Evolutionary conservation across 495 filamentous ascomycete genomes (phyloP), one percentile per base, ranked within the genome.

Genomic region (Trichoderma reesei): DNA sequence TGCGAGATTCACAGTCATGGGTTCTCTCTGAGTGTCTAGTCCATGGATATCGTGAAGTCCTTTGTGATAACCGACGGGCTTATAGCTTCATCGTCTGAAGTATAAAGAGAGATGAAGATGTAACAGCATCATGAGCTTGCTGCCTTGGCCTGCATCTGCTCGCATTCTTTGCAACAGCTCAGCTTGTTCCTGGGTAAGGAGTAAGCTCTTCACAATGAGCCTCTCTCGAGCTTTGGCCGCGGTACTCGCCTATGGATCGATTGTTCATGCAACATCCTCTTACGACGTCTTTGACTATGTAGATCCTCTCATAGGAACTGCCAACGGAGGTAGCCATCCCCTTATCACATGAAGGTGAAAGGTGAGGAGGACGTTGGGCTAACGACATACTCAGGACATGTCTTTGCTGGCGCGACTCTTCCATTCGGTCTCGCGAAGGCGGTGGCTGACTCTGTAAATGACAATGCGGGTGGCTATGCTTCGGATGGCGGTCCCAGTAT

Each of bases 391-490:
- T 14, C 38, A 56, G 51, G 51, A 31, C 51, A 61, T 41, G 85
- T 86, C 14, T 86, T 86, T 62, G 76, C 83, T 9, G 80, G 83
- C 1, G 83, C 82, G 31, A 82, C 80, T 5, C 66, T 85, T 64
- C 87, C 87, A 3, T 90, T 85, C 69, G 81, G 84, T 38, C 83
- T 90, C 76, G 87, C 84, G 60, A 90, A 89, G 71, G 84, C 87
- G 1, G 85, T 88, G 0, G 82, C 87, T 34, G 86, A 90, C 68
- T 83, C 83, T 4, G 66, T 75, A 18, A 80, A 80, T 3, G 83
- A 89, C 66, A 87, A 88, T 51, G 83, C 86, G 66, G 87, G 83
- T 1, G 88, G 88, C 1, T 90, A 88, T 68, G 79, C 60, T 64
- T 71, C 41, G 3, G 48, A 64, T 31, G 44, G 54, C 13, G 48